Percentiles rank a stretch among this genome's conserved stretches.
Conservation (phyloP, 1,139 yeast species). For the Meyerozyma carpophila region DNA sequence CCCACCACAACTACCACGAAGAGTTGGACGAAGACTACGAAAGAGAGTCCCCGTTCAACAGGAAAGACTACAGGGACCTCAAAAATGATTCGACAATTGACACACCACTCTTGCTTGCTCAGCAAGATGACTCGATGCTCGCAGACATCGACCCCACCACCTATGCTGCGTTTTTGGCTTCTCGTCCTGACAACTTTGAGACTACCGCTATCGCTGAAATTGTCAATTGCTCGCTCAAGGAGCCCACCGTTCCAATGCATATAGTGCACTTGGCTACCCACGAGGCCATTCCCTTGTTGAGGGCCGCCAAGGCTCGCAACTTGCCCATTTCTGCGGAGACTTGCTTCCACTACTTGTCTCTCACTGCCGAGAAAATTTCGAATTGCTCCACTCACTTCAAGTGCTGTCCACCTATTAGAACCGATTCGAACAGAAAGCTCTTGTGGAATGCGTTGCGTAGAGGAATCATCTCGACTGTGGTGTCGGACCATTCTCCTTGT, state of each 20-base stretch:
- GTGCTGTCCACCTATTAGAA: slow-evolving; percentile 92
- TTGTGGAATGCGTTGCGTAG: slow-evolving; percentile 73
- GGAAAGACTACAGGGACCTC: slow-evolving; percentile 8
- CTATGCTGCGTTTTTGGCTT: slow-evolving; percentile 70
- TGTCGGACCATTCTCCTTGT: slow-evolving; percentile 94
- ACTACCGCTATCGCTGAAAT: slow-evolving; percentile 74
- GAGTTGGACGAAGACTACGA: slow-evolving; percentile 7
- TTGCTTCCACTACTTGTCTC: slow-evolving; percentile 83
- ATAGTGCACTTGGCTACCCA: slow-evolving; percentile 87
- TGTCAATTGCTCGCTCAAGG: slow-evolving; percentile 52
- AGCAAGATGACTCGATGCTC: slow-evolving; percentile 36
- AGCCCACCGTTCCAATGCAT: slow-evolving; percentile 71
- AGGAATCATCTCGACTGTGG: slow-evolving; percentile 75
- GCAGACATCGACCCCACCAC: slow-evolving; percentile 56
- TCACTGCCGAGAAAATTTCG: slow-evolving; percentile 72
- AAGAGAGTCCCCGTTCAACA: slow-evolving; percentile 12
- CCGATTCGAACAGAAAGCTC: slow-evolving; percentile 59
- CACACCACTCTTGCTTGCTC: slow-evolving; percentile 46
- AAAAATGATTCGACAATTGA: slow-evolving; percentile 9
- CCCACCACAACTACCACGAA: slow-evolving; percentile 22
- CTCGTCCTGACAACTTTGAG: slow-evolving; percentile 86
- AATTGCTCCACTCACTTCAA: slow-evolving; percentile 76
- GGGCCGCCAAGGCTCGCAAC: slow-evolving; percentile 55
- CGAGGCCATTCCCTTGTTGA: slow-evolving; percentile 69
- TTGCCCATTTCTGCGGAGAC: slow-evolving; percentile 79